Conservation (phyloP, 352 stramenopile genomes). For the Phytophthora cryptogea region DNA sequence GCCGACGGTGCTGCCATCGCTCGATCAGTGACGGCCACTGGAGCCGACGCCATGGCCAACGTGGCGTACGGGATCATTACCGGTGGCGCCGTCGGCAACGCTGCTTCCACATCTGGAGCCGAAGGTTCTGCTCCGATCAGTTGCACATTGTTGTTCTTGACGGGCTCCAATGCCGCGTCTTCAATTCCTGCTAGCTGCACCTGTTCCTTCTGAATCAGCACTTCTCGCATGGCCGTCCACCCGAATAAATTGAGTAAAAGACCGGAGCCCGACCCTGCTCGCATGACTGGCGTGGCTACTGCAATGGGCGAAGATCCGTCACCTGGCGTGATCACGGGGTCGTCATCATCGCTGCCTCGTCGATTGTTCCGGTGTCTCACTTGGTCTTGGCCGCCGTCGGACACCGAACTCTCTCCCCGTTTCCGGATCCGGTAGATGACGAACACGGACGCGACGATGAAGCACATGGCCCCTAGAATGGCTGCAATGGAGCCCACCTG, state of each 20-base stretch:
- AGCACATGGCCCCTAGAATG: slow-evolving; percentile 48
- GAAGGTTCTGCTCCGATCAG: slow-evolving; percentile 47
- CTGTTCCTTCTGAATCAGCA: slow-evolving; percentile 61
- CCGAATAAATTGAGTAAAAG: slow-evolving; percentile 58
- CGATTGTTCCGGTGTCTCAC: slow-evolving; percentile 16
- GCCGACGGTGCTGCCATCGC: slow-evolving; percentile 46
- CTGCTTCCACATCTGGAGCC: slow-evolving; percentile 29
- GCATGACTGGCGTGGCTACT: slow-evolving; percentile 33
- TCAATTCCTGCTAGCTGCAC: slow-evolving; percentile 40
- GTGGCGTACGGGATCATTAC: slow-evolving; percentile 37
- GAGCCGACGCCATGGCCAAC: slow-evolving; percentile 24
- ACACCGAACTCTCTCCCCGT: slow-evolving; percentile 30
- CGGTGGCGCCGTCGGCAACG: slow-evolving; percentile 29
- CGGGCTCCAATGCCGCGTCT: slow-evolving; percentile 37
- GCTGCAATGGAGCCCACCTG: slow-evolving; percentile 38
- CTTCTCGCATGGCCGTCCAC: slow-evolving; percentile 57
- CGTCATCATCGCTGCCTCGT: slow-evolving; percentile 31
- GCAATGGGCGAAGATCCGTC: slow-evolving; percentile 35
- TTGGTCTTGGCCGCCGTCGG: slow-evolving; percentile 20
- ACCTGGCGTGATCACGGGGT: slow-evolving; percentile 30
- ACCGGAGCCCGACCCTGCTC: slow-evolving; percentile 31
- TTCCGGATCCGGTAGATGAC: slow-evolving; percentile 57
- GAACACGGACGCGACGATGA: slow-evolving; percentile 52
- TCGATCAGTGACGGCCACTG: slow-evolving; percentile 29
- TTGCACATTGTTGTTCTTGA: slow-evolving; percentile 50